Base-by-base conservation (phyloP, 306 rosid species). In the Calophaca sinica region DNA sequence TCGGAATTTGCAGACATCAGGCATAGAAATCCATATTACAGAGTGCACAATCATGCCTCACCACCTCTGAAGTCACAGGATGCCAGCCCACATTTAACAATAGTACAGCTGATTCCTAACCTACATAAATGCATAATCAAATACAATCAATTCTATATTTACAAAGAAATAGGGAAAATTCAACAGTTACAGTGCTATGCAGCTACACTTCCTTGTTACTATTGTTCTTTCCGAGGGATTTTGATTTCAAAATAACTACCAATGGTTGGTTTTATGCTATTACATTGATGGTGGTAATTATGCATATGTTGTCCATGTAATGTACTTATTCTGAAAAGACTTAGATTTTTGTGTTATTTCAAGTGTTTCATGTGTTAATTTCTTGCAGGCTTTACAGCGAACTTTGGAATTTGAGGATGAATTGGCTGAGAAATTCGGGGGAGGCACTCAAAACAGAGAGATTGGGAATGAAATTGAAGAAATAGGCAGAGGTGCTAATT, bases 321-420 rank as follows among this genome's bases (percentile, higher is more conserved):
- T 66, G 55, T 61, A 54, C 51, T 63, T 69, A 55, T 48, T 67
- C 35, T 65, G 15, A 53, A 61, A 77, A 69, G 42, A 31, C 33
- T 28, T 79, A 0, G 8, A 62, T 36, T 77, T 75, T 58, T 38
- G 51, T 75, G 59, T 60, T 62, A 73, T 29, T 81, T 75, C 55
- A 62, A 62, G 74, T 49, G 71, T 72, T 78, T 69, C 75, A 74
- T 80, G 48, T 65, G 44, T 77, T 45, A 41, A 70, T 78, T 78
- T 75, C 74, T 74, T 88, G 29, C 84, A 94, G 99, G 98, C 98
- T 68, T 87, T 94, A 72, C 99, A 94, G 70, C 84, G 98, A 78
- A 94, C 99, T 77, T 87, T 92, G 75, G 98, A 94, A 80, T 94
- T 94, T 87, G 99, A 94, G 82, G 98, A 94, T 85, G 99, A 94